A percentile compares a stretch with the other conserved stretches of the same genome.
These are phyloP conservation scores for Fistulinella cinereoalba DNA, from an alignment of 1,284 basidiomycete species.

Conservation along the genomic window DNA sequence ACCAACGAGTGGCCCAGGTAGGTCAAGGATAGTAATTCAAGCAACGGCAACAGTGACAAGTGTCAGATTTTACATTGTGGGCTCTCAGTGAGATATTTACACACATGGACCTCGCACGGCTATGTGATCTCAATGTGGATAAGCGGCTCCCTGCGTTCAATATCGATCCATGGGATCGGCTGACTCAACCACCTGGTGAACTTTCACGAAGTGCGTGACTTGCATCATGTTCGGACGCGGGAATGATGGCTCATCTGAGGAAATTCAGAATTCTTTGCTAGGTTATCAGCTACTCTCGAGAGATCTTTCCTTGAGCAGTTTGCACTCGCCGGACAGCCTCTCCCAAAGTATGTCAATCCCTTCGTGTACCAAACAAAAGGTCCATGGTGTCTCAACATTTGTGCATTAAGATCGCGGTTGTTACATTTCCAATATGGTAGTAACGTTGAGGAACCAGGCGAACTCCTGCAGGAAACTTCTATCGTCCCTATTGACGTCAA, in stretches of 20 bases:
- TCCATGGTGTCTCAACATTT: constrained; percentile 2
- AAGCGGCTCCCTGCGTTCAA: constrained; percentile 34
- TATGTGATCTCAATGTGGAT: constrained; percentile 44
- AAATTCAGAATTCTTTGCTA: constrained; percentile 38
- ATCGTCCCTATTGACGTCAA: constrained; percentile 43
- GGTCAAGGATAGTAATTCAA: background rate
- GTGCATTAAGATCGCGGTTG: constrained; percentile 30
- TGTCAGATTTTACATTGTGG: constrained; percentile 44
- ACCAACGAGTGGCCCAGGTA: constrained; percentile 37
- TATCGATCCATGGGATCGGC: constrained; percentile 35
- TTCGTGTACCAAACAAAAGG: background rate
- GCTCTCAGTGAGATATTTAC: constrained; percentile 60
- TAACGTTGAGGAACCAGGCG: constrained; percentile 31
- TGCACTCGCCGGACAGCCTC: constrained; percentile 18
- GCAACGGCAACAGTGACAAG: background rate
- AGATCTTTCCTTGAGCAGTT: constrained; percentile 31
- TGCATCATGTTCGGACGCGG: background rate
- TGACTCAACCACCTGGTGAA: constrained; percentile 38
- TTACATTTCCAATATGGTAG: constrained; percentile 43
- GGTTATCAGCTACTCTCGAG: constrained; percentile 37
- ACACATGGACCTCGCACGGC: constrained; percentile 53
- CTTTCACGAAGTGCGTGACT: constrained; percentile 36
- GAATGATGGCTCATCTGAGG: constrained; percentile 1
- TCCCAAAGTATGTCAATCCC: constrained; percentile 28
- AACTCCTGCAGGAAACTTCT: constrained; percentile 35